Evolutionary conservation across 2,329 filamentous ascomycete species (phyloP), one percentile per base, ranked within the genome.

Genomic region (Fusarium sp.): DNA sequence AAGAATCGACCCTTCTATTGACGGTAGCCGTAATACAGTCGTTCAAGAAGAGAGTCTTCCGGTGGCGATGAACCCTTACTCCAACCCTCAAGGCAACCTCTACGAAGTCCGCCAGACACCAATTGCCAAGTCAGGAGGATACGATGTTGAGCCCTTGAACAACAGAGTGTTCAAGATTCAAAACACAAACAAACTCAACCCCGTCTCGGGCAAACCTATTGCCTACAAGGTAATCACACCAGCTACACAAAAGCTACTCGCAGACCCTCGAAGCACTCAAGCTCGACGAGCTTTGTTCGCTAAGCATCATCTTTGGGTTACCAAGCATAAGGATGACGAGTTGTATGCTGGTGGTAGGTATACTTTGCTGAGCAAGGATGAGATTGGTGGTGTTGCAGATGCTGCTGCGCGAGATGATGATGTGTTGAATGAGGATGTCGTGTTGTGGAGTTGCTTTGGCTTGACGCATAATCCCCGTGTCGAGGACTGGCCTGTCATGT

Each of bases 401-500:
- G 3, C 86, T 0, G 81, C 79, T 1, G 79, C 75, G 4, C 73
- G 81, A 16, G 84, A 86, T 7, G 89, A 91, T 33, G 82, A 85
- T 56, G 85, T 79, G 80, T 67, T 80, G 36, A 64, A 91, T 60
- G 83, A 86, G 22, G 86, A 90, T 56, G 83, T 89, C 31, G 88
- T 91, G 0, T 79, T 91, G 5, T 91, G 88, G 87, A 85, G 87
- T 8, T 85, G 87, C 12, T 87, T 87, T 76, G 84, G 91, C n/a
- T 86, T 92, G 16, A 92, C 91, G 31, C 91, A 93, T 72, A 89
- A 92, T 38, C 90, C 91, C 0, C 84, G 91, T 2, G 86, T 88
- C 11, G 91, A 93, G 76, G 91, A 93, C 76, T 93, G 91, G 83
- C 91, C 91, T 0, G 89, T 93, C 29, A 92, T 93, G 91, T 85